These are phyloP conservation scores for Lepidopterella palustris DNA, from an alignment of 495 filamentous ascomycete species.

Conservation along the genomic window DNA sequence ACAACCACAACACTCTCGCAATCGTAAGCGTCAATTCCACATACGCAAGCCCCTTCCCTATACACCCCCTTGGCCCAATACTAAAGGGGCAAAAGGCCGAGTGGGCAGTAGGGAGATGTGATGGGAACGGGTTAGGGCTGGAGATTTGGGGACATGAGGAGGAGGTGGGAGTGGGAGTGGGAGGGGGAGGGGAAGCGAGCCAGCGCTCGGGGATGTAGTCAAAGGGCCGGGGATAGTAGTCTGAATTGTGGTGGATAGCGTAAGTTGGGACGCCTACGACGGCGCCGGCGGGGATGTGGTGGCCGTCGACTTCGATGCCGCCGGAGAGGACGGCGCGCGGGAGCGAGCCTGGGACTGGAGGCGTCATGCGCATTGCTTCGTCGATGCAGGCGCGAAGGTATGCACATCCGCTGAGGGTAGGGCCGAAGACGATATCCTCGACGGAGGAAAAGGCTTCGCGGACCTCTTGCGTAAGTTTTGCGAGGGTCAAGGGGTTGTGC, in stretches of 20 bases:
- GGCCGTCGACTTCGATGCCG: conserved; percentile 50
- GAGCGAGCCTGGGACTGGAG: conserved; percentile 54
- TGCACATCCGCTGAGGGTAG: conserved; percentile 43
- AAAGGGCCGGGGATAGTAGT: conserved; percentile 27
- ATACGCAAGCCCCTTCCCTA: conserved; percentile 31
- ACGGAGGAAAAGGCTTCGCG: conserved; percentile 46
- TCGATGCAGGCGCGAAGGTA: conserved; percentile 58
- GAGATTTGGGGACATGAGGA: no score
- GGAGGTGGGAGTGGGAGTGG: no score
- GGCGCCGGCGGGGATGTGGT: conserved; percentile 47
- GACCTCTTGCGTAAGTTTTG: conserved; percentile 46
- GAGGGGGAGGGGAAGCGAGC: conserved; percentile 17
- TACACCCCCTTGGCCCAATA: conserved; percentile 29
- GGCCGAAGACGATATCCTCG: conserved; percentile 47
- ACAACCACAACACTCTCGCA: conserved; percentile 25
- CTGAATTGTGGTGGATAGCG: conserved; percentile 26
- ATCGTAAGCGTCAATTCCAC: conserved; percentile 26
- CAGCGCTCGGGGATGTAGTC: conserved; percentile 29
- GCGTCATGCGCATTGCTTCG: conserved; percentile 62
- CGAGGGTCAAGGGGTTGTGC: conserved; percentile 43
- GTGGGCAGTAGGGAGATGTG: conserved; percentile 11
- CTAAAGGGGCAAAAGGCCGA: conserved; percentile 30
- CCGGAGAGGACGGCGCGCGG: conserved; percentile 57
- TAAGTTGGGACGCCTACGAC: conserved; percentile 28
- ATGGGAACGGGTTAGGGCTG: conserved; percentile 14